A percentile compares a stretch with the other conserved stretches of the same genome.
These are phyloP conservation scores for Lepraria neglecta DNA, from an alignment of 495 filamentous ascomycete species.

Conservation along the genomic window DNA sequence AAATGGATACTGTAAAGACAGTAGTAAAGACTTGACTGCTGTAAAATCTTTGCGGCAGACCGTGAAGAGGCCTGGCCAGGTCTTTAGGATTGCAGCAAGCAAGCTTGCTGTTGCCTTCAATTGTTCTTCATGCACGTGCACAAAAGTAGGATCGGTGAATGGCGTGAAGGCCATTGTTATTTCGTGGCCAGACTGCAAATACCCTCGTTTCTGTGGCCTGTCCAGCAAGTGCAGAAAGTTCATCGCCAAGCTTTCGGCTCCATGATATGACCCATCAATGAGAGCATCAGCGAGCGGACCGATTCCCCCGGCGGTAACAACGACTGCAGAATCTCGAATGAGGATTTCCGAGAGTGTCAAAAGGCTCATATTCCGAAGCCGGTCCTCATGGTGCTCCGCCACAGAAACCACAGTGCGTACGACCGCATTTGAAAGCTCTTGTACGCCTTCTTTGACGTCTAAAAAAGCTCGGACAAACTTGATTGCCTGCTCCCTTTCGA, in stretches of 20 bases:
- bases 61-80: constrained; percentile 83
- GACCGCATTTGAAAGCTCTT: constrained; percentile 79
- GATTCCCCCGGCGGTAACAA: constrained; percentile 76
- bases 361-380: constrained; percentile 78
- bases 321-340: constrained; percentile 69
- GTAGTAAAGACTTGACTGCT: constrained; percentile 72
- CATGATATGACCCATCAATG: constrained; percentile 83
- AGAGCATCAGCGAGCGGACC: constrained; percentile 76
- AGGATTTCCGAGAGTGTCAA: constrained; percentile 90
- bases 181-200: constrained; percentile 73
- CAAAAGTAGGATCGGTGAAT: constrained; percentile 75
- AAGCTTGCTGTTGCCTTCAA: constrained; percentile 81
- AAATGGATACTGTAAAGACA: constrained; percentile 67
- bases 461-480: constrained; percentile 95
- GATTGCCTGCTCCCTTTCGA: constrained; percentile 92
- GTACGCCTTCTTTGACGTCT: constrained; percentile 87
- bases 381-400: constrained; percentile 83
- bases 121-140: constrained; percentile 61
- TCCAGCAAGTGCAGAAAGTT: constrained; percentile 88
- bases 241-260: constrained; percentile 74
- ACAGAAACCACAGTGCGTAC: constrained; percentile 82
- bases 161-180: constrained; percentile 74
- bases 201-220: constrained; percentile 69
- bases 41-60: constrained; percentile 79
- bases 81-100: constrained; percentile 78